A percentile compares a stretch with the other conserved stretches of the same genome.
Evolutionary conservation across 2,329 filamentous ascomycete species (phyloP).

Genomic region (Colletotrichum chlorophyti): DNA sequence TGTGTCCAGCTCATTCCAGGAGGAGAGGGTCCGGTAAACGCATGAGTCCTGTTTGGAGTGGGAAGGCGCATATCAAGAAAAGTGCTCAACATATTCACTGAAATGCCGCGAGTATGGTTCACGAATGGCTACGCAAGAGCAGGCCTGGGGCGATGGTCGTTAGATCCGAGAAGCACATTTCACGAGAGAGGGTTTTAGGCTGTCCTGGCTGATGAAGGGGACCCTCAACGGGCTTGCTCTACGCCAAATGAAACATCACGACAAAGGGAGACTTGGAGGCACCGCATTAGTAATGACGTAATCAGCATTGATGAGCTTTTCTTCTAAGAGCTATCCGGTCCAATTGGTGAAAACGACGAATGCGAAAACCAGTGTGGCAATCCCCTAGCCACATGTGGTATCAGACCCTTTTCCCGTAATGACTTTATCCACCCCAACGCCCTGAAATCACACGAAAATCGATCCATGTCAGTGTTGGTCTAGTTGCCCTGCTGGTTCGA

Average conservation of each 20-base stretch:
- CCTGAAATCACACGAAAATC: slow-evolving; percentile 17
- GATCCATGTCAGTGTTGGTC: background rate
- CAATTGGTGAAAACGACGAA: background rate
- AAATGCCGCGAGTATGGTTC: no score
- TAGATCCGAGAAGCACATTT: no score
- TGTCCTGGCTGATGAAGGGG: background rate
- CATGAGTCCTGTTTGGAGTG: background rate
- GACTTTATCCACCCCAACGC: slow-evolving; percentile 33
- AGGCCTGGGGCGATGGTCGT: no score
- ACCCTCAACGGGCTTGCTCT: background rate
- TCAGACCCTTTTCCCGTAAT: slow-evolving; percentile 20
- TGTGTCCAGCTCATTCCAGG: slow-evolving; percentile 77
- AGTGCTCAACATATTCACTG: no score
- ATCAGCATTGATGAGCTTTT: slow-evolving; percentile 20
- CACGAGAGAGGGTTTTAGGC: no score
- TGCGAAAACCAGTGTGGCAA: slow-evolving; percentile 11
- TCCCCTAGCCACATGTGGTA: slow-evolving; percentile 12
- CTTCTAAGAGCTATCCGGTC: background rate
- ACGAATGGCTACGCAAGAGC: no score
- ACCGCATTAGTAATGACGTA: slow-evolving; percentile 12
- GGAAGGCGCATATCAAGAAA: no score
- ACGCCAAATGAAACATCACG: background rate
- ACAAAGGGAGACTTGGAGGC: background rate
- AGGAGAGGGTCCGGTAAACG: slow-evolving; percentile 69
- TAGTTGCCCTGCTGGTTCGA: slow-evolving; percentile 49